Evolutionary conservation across 225 moss, liverwort and hornwort genomes (phyloP).

Genomic region (Takakia lepidozioides): DNA sequence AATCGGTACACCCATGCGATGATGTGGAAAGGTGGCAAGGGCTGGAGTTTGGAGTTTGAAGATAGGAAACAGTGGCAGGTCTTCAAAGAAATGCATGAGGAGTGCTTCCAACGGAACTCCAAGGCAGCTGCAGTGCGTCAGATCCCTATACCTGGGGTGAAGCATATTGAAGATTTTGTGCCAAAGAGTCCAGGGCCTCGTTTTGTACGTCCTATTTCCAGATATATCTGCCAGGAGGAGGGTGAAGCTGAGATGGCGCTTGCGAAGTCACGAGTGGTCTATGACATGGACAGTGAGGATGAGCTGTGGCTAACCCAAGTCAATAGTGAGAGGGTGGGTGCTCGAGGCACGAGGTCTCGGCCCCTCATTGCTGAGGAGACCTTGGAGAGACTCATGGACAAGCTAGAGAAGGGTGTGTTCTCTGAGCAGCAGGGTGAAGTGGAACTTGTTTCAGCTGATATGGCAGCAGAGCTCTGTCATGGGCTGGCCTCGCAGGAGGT

Average conservation of each 20-base stretch:
- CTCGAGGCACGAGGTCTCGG: slow-evolving; percentile 59
- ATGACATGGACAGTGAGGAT: slow-evolving; percentile 97
- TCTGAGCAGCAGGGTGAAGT: slow-evolving; percentile 32
- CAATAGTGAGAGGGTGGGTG: slow-evolving; percentile 63
- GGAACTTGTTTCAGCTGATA: slow-evolving; percentile 47
- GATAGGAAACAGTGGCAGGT: slow-evolving; percentile 93
- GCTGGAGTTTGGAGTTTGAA: slow-evolving; percentile 89
- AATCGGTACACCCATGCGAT: slow-evolving; percentile 83
- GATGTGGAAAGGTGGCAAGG: slow-evolving; percentile 95
- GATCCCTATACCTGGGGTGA: slow-evolving; percentile 92
- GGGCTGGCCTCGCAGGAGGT: slow-evolving; percentile 66
- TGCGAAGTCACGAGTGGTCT: slow-evolving; percentile 57
- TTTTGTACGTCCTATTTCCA: slow-evolving; percentile 58
- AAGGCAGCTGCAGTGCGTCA: slow-evolving; percentile 75
- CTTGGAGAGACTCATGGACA: slow-evolving; percentile 83
- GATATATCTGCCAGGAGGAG: slow-evolving; percentile 68
- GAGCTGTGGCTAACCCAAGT: slow-evolving; percentile 76
- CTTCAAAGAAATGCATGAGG: slow-evolving; percentile 93
- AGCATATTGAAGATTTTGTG: slow-evolving; percentile 64
- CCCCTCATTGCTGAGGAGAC: slow-evolving; percentile 86
- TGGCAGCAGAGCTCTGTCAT: slow-evolving; percentile 59
- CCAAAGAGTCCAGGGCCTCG: slow-evolving; percentile 41
- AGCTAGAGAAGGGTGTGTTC: slow-evolving; percentile 74
- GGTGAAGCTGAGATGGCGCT: slow-evolving; percentile 76
- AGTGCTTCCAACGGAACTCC: slow-evolving; percentile 78